Evolutionary conservation across 305 asterid species (phyloP), one percentile per base, ranked within the genome.

Genomic region (Solanum chacoense): DNA sequence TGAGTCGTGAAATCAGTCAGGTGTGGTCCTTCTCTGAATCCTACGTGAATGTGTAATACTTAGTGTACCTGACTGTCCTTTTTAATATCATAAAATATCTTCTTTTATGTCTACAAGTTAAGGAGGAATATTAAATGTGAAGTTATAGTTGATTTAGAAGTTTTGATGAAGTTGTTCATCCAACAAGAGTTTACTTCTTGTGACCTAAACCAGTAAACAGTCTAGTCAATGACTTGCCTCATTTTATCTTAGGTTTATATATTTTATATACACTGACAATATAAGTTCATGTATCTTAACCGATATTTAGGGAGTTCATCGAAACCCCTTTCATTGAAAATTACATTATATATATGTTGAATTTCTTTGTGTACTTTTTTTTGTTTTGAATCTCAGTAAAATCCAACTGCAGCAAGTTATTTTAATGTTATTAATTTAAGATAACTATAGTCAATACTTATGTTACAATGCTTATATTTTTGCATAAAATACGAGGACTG

Each of bases 111-210:
- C 36, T 40, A 40, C 6, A 0, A 59, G 24, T 22, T 8, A 20
- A 59, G 69, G 69, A 11, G 26, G 69, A 8, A 3, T 10, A 24
- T 79, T 24, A 78, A 59, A 78, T 78, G 4, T 24, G n/a, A 38
- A 78, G 65, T 38, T 2, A 38, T 4, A 24, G 85, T 38, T 79
- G 65, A 79, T 38, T 28, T 28, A 28, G 11, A 28, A 28, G 37
- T 80, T 80, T 80, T 80, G 37, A 80, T 80, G 85, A 80, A 80
- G 69, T 80, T 26, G 69, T 31, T 81, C 37, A 80, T 81, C 67
- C 38, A 81, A 42, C 71, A 16, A 45, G 35, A 80, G 18, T 80
- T 69, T 28, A 42, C 37, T 42, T 26, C 85, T 78, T 3, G 34
- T 24, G 13, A 80, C 69, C 69, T 80, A 28, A 80, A 42, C 29